phyloP scores from a whole-genome alignment of 2,329 filamentous ascomycete genomes.

The Sphaerostilbella broomeana region DNA sequence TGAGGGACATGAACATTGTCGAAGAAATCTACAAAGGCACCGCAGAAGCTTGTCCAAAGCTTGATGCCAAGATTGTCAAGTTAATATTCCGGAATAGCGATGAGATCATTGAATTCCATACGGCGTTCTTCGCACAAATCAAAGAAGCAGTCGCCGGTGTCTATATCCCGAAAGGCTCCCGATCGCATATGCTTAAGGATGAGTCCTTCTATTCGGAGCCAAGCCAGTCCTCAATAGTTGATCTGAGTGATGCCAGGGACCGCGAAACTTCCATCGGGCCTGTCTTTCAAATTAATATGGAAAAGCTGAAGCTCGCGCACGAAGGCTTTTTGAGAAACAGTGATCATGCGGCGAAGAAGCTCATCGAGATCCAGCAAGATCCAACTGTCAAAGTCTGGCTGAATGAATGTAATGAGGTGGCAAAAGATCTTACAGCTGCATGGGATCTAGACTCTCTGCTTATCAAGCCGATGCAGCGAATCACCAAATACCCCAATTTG shows the following conservation, averaged over 20 bases:
- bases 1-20: constrained; percentile 93
- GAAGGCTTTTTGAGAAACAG: constrained; percentile 58
- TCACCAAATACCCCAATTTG: constrained; percentile 88
- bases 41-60: constrained; percentile 69
- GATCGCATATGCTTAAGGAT: constrained; percentile 36
- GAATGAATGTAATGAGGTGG: constrained; percentile 85
- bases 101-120: constrained; percentile 82
- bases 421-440: constrained; percentile 83
- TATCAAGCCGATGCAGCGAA: constrained; percentile 92
- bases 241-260: constrained; percentile 46
- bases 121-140: constrained; percentile 68
- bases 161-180: constrained; percentile 58
- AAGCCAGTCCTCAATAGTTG: constrained; percentile 31
- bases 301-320: constrained; percentile 54
- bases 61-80: constrained; percentile 79
- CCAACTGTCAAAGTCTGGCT: constrained; percentile 74
- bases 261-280: constrained; percentile 47
- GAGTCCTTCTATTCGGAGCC: constrained; percentile 36
- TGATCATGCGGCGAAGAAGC: constrained; percentile 53
- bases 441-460: constrained; percentile 96
- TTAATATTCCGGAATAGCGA: constrained; percentile 89
- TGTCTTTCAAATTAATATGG: constrained; percentile 50
- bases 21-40: constrained; percentile 98
- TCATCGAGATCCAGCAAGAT: constrained; percentile 58
- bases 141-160: constrained; percentile 74